Evolutionary conservation across 176 grass and related monocot genomes (phyloP), one percentile per base, ranked within the genome.

Genomic region (Rhynchospora breviuscula): DNA sequence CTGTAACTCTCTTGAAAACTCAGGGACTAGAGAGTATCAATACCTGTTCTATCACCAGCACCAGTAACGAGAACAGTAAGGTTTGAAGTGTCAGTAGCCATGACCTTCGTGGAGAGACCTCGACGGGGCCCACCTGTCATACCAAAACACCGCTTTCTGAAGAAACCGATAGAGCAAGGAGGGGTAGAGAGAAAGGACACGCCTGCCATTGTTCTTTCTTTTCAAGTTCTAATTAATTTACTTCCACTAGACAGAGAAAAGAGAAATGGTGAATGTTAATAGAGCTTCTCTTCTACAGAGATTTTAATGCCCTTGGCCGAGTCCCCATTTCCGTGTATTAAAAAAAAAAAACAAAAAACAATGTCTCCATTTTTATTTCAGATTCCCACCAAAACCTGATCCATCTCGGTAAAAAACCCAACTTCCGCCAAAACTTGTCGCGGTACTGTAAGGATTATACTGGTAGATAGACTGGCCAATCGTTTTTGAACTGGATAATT

Each of bases 1-100:
- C 14, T 21, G 0, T 10, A 22, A n/a, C 2, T 8, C 64, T 49
- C 22, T 26, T 22, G 40, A 9, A 45, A 31, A 22, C 35, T 2
- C 10, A 71, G 10, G 44, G 23, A 35, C 17, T 26, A 40, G 0
- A 40, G 0, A 13, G 29, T 1, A 44, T 1, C 54, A 18, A 17
- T 66, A 91, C 90, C 95, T 83, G 92, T 98, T 62, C 95, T 88
- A 74, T 92, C 92, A 26, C 89, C 95, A 7, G 95, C 90, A 62
- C 90, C 90, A 79, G 95, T 93, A 63, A 98, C 92, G 68, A 98
- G 92, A 26, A 98, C 90, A 40, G 85, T 93, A 61, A 78, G 83
- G 12, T 40, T 80, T 44, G 94, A 74, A 14, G 59, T 85, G 43
- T 76, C 90, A 71, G 68, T 87, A 71, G 87, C 81, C 83, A 90